Conservation (phyloP, 2,329 filamentous ascomycete genomes). For the Bipolaris cookei region DNA sequence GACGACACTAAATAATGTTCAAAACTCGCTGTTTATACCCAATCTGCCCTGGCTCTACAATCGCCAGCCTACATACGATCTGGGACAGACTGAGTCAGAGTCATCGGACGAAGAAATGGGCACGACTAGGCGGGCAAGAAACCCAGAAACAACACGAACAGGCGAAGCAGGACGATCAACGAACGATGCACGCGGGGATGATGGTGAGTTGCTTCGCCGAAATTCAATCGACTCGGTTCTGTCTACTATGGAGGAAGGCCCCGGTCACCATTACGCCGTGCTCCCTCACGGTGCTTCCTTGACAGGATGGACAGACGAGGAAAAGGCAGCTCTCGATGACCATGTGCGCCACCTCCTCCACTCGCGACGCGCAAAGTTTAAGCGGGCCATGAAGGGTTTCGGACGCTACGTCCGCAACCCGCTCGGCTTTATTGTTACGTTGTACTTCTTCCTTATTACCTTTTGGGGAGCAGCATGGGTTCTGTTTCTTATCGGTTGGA, state of each 20-base stretch:
- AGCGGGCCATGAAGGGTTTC: slow-evolving; percentile 79
- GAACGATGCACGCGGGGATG: slow-evolving; percentile 8
- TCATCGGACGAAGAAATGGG: slow-evolving; percentile 40
- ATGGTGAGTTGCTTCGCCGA: slow-evolving; percentile 21
- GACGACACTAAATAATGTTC: slow-evolving; percentile 86
- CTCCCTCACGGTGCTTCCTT: slow-evolving; percentile 75
- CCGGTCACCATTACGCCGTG: slow-evolving; percentile 72
- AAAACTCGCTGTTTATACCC: slow-evolving; percentile 87
- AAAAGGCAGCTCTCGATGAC: slow-evolving; percentile 79
- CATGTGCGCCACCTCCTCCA: slow-evolving; percentile 87
- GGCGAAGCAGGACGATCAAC: slow-evolving; percentile 23
- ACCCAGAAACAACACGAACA: slow-evolving; percentile 26
- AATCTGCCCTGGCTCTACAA: slow-evolving; percentile 77
- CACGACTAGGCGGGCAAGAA: slow-evolving; percentile 16
- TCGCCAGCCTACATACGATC: slow-evolving; percentile 76
- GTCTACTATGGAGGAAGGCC: slow-evolving; percentile 53
- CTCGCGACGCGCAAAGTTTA: slow-evolving; percentile 78
- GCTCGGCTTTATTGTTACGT: slow-evolving; percentile 79
- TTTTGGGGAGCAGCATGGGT: slow-evolving; percentile 88
- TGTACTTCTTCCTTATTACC: slow-evolving; percentile 87
- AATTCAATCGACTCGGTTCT: slow-evolving; percentile 44
- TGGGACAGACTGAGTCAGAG: slow-evolving; percentile 59
- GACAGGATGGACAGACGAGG: slow-evolving; percentile 76
- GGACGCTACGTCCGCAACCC: slow-evolving; percentile 74
- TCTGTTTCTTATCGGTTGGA: slow-evolving; percentile 86